phyloP scores from a whole-genome alignment of 1,284 basidiomycete genomes.

The Ceraceosorus bombacis region DNA sequence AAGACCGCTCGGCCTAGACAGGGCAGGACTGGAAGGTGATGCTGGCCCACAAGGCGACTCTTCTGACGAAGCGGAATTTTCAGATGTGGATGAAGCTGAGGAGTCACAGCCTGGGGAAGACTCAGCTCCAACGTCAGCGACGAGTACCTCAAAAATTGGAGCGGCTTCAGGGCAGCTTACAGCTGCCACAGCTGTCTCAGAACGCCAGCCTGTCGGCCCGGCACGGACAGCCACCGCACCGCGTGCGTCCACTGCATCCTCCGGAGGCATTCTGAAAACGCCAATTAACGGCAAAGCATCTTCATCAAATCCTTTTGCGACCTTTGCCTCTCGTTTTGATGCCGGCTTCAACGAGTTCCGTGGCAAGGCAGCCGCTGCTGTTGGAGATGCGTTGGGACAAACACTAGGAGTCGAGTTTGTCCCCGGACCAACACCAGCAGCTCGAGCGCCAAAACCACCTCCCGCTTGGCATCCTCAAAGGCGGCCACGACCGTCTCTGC shows the following conservation, averaged over 20 bases:
- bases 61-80: constrained; percentile 24
- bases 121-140: background rate
- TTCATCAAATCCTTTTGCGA: constrained; percentile 22
- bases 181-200: background rate
- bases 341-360: constrained; percentile 19
- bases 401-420: constrained; percentile 15
- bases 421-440: background rate
- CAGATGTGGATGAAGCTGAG: constrained; percentile 11
- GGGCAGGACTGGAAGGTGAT: constrained; percentile 42
- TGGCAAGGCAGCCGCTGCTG: constrained; percentile 34
- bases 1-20: constrained; percentile 38
- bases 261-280: constrained; percentile 7
- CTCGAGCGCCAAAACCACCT: constrained; percentile 1
- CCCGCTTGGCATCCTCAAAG: constrained; percentile 13
- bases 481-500: constrained; percentile 4
- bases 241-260: constrained; percentile 2
- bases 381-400: constrained; percentile 25
- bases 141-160: background rate
- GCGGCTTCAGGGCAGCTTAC: background rate
- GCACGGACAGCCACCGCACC: background rate
- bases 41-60: constrained; percentile 1
- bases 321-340: constrained; percentile 25
- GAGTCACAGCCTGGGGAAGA: constrained; percentile 3
- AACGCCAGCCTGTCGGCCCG: background rate
- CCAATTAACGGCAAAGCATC: constrained; percentile 12